phyloP scores from a whole-genome alignment of 139 green algal genomes.

The Picochlorum sp. region DNA sequence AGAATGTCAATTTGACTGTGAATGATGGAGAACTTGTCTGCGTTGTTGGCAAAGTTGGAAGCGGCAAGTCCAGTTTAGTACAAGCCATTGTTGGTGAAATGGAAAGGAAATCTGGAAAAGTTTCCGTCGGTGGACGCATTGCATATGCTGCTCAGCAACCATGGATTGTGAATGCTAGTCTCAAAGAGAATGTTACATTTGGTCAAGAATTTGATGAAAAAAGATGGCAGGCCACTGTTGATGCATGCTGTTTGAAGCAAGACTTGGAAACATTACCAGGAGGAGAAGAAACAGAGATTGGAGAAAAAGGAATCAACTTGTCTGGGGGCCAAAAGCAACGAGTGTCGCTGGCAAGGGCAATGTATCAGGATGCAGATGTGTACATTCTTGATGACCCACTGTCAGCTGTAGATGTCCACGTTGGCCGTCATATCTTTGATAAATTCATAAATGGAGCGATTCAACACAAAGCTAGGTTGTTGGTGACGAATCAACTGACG shows the following conservation, averaged over 20 bases:
- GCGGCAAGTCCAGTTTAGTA: slow-evolving; percentile 71
- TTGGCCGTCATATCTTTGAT: slow-evolving; percentile 77
- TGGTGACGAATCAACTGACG: slow-evolving; percentile 87
- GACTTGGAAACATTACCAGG: slow-evolving; percentile 67
- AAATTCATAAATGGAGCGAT: slow-evolving; percentile 49
- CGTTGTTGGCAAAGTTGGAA: slow-evolving; percentile 73
- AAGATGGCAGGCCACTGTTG: slow-evolving; percentile 17
- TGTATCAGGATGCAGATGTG: slow-evolving; percentile 80
- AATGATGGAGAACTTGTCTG: slow-evolving; percentile 56
- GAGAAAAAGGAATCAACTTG: slow-evolving; percentile 87
- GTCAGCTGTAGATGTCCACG: slow-evolving; percentile 84
- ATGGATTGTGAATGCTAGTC: slow-evolving; percentile 86
- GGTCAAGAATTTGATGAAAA: slow-evolving; percentile 26
- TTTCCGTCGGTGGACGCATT: slow-evolving; percentile 37
- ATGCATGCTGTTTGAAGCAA: slow-evolving; percentile 43
- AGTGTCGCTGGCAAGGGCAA: slow-evolving; percentile 75
- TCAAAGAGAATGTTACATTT: slow-evolving; percentile 69
- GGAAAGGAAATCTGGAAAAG: slow-evolving; percentile 12
- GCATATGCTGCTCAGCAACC: slow-evolving; percentile 77
- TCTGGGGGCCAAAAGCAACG: slow-evolving; percentile 88
- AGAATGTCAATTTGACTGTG: slow-evolving; percentile 48
- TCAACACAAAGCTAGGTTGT: slow-evolving; percentile 55
- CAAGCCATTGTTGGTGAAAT: slow-evolving; percentile 70
- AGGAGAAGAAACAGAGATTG: slow-evolving; percentile 86
- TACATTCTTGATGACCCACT: slow-evolving; percentile 93